A percentile compares a stretch with the other conserved stretches of the same genome.
Conservation (phyloP, 1,284 basidiomycete genomes). For the Heterobasidion occidentale region DNA sequence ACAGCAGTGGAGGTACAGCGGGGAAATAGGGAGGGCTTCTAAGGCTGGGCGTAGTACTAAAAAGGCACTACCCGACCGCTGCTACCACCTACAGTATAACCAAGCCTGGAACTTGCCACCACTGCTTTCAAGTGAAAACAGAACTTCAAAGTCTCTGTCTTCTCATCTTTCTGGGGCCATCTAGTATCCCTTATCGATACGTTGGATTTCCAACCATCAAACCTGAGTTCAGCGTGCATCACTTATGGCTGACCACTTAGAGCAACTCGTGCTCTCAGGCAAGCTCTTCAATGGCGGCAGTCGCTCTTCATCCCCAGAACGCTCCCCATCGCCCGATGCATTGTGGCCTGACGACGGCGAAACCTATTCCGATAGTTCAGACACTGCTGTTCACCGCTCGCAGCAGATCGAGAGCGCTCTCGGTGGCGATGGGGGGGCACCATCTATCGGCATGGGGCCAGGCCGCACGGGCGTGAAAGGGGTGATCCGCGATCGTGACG, state of each 20-base stretch:
- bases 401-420: conserved; percentile 14
- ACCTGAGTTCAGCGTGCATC: no score
- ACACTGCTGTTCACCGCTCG: conserved; percentile 15
- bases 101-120: no score
- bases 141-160: no score
- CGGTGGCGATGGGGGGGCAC: conserved; percentile 14
- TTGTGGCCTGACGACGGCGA: conserved; percentile 23
- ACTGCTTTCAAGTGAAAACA: no score
- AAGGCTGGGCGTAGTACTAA: no score
- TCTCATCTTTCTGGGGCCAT: no score
- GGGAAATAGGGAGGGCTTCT: no score
- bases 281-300: conserved; percentile 53
- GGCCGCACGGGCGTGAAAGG: conserved; percentile 81
- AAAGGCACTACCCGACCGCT: no score
- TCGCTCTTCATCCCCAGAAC: conserved; percentile 37
- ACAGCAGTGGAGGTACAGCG: no score
- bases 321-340: conserved; percentile 35
- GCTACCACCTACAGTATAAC: no score
- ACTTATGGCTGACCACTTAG: conserved; percentile 26
- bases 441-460: conserved; percentile 73
- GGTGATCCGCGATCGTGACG: conserved; percentile 70
- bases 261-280: conserved; percentile 73
- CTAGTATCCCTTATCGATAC: no score
- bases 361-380: conserved; percentile 25
- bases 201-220: no score